A percentile compares a stretch with the other conserved stretches of the same genome.
Evolutionary conservation across 148 eudicot species (phyloP).

Genomic region (Rhododendron mucronatum): DNA sequence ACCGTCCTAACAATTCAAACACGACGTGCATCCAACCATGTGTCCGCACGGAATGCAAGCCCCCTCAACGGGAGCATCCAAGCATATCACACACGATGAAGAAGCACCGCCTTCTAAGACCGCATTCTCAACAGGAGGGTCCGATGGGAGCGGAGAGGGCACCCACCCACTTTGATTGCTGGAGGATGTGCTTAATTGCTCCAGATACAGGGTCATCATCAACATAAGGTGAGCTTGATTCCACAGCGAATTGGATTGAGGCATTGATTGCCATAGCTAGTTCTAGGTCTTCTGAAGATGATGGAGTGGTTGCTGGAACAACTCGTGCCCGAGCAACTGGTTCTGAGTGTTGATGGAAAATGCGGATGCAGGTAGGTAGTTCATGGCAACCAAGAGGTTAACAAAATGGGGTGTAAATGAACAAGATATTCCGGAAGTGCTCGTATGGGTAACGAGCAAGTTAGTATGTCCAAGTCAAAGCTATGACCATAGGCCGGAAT

Average conservation of each 20-base stretch:
- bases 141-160: neutral
- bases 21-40: neutral
- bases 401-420: neutral
- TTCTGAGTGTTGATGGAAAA: conserved; percentile 44
- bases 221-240: conserved; percentile 30
- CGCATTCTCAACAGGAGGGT: neutral
- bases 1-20: no score
- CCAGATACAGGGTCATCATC: conserved; percentile 15
- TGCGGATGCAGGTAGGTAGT: conserved; percentile 32
- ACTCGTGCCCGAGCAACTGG: conserved; percentile 17
- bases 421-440: neutral
- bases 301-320: conserved; percentile 25
- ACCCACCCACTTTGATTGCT: neutral
- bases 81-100: neutral
- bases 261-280: conserved; percentile 69
- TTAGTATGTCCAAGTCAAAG: no score
- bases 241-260: conserved; percentile 61
- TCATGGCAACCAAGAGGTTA: neutral
- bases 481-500: no score
- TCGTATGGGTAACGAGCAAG: neutral
- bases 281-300: conserved; percentile 50
- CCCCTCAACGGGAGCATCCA: neutral
- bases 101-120: neutral
- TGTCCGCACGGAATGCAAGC: neutral
- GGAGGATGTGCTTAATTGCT: conserved; percentile 28